Base-by-base conservation (phyloP, 192 early-diverging fungal genomes). In the Chytriomyces confervae region DNA sequence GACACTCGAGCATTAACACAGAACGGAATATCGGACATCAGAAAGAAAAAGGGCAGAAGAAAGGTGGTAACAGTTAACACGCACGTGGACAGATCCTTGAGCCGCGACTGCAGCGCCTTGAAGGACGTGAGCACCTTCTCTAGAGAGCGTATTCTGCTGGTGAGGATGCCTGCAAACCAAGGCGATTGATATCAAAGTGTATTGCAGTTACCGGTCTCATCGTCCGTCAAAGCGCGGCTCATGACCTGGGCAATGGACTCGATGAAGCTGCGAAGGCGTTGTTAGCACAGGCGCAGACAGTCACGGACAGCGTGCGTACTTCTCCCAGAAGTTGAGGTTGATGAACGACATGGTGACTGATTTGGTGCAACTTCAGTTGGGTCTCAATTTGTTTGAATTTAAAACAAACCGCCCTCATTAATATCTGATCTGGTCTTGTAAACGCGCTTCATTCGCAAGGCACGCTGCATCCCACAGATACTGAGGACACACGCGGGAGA, bases 51-150 rank as follows among this genome's bases (percentile, higher is more conserved):
- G 36, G 36, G 36, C 36, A 36, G 36, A 36, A 36, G 36, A 36
- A 36, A 36, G 36, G 36, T 36, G 36, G 36, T 36, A 36, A 36
- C 36, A 36, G 36, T 36, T 74, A 29, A 62, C 62, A 57, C 53
- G 53, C 53, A 76, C 80, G 68, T 76, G 8, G 80, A 82, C 5
- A 84, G 73, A 24, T 76, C 51, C 8, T 78, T 71, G 10, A 83
- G 78, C 23, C 83, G 64, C 36, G 53, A 50, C 45, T 84, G 73
- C 6, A 84, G 75, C 5, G 77, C 75, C 18, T 61, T 8, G 62
- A 84, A 82, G 18, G 79, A 80, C 13, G 62, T 29, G 23, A 82
- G 75, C 18, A 82, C 44, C 48, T 74, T 76, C 57, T 83, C 83
- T 68, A n/a, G 16, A 57, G 36, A 36, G 0, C 36, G 2, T 36